Conservation (phyloP, 2,329 filamentous ascomycete species). For the Colletotrichum graminicola region DNA sequence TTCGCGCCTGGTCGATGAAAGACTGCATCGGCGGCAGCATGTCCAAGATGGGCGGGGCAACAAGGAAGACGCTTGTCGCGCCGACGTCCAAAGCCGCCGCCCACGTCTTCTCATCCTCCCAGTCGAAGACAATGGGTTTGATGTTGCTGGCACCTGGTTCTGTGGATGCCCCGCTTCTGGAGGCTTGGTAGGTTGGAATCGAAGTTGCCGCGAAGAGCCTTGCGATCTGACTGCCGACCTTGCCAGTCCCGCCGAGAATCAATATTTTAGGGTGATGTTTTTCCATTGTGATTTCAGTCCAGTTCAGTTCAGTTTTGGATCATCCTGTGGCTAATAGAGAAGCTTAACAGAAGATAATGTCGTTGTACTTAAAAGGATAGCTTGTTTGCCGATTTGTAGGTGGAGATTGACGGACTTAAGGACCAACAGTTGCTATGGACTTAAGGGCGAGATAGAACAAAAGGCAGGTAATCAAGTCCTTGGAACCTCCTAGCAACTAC, state of each 20-base stretch:
- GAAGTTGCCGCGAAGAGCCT: slow-evolving; percentile 49
- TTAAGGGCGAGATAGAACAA: not conserved
- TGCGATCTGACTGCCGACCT: slow-evolving; percentile 56
- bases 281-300: slow-evolving; percentile 7
- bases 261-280: slow-evolving; percentile 48
- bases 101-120: slow-evolving; percentile 58
- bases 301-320: not conserved
- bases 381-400: not conserved
- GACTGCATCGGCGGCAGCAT: slow-evolving; percentile 51
- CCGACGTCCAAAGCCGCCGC: slow-evolving; percentile 47
- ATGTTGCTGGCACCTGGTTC: slow-evolving; percentile 42
- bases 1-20: slow-evolving; percentile 57
- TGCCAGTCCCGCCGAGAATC: slow-evolving; percentile 60
- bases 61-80: slow-evolving; percentile 53
- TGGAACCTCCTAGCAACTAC: not conserved
- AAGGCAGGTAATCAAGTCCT: not conserved
- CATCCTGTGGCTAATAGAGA: not conserved
- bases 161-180: slow-evolving; percentile 46
- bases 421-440: slow-evolving; percentile 6
- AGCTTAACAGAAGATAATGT: no score
- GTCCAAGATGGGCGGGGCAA: slow-evolving; percentile 53
- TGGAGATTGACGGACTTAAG: slow-evolving; percentile 13
- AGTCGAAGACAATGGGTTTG: slow-evolving; percentile 57
- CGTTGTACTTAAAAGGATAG: not conserved
- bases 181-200: slow-evolving; percentile 53